Conservation (phyloP, 2,329 filamentous ascomycete species). For the Exserohilum turcica region DNA sequence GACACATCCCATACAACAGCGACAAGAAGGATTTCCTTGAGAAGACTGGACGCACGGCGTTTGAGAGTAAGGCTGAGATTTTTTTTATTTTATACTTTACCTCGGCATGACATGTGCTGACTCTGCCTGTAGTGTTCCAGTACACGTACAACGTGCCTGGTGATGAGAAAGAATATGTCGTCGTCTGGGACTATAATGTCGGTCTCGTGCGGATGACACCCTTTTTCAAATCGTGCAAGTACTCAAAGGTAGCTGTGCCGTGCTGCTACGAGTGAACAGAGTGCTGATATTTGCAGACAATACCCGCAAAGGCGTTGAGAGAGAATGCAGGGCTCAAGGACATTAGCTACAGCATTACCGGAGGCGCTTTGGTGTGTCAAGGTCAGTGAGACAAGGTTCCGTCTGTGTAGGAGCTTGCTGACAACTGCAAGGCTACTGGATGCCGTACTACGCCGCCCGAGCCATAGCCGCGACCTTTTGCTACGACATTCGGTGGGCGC, state of each 20-base stretch:
- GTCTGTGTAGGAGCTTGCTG: background rate
- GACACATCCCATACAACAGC: conserved; percentile 90
- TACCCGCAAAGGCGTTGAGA: conserved; percentile 75
- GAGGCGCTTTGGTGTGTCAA: conserved; percentile 87
- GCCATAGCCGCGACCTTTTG: conserved; percentile 92
- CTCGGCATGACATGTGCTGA: conserved; percentile 18
- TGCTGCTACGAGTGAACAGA: background rate
- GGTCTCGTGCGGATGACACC: conserved; percentile 92
- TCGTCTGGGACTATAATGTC: conserved; percentile 98
- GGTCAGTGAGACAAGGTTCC: conserved; percentile 22
- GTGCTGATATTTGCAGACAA: conserved; percentile 65
- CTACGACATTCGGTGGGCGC: conserved; percentile 76
- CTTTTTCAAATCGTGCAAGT: conserved; percentile 89
- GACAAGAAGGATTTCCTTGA: conserved; percentile 87
- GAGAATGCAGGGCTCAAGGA: conserved; percentile 79
- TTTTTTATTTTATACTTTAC: no score
- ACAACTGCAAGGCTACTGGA: conserved; percentile 79
- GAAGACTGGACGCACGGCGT: conserved; percentile 85
- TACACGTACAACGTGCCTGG: conserved; percentile 78
- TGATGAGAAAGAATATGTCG: conserved; percentile 67
- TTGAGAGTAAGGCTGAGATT: conserved; percentile 78
- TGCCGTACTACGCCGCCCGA: conserved; percentile 85
- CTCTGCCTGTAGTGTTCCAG: conserved; percentile 69
- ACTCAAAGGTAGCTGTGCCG: conserved; percentile 72
- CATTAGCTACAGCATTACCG: conserved; percentile 94